Conservation (phyloP, 2,329 filamentous ascomycete genomes). For the Sporothrix phasma region DNA sequence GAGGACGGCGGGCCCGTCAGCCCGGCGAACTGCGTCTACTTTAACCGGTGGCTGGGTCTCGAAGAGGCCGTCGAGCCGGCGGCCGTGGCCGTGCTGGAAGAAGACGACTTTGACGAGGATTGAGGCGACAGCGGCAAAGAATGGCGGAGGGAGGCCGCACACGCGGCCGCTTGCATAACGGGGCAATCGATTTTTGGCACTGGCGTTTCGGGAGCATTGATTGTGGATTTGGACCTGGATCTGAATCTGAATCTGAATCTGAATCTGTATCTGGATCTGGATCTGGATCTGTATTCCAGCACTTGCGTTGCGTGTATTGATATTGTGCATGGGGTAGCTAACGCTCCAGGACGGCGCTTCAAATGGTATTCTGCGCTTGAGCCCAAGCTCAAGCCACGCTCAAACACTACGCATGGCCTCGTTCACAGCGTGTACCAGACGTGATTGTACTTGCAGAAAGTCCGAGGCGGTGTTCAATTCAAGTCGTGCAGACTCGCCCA, state of each 20-base stretch:
- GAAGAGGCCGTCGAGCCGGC: conserved; percentile 28
- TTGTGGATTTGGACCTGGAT: neutral
- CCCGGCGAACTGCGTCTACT: conserved; percentile 85
- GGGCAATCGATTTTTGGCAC: conserved; percentile 3
- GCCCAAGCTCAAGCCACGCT: neutral
- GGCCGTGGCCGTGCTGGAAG: conserved; percentile 11
- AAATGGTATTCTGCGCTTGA: neutral
- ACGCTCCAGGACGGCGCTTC: neutral
- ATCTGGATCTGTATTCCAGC: neutral
- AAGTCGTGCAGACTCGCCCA: neutral
- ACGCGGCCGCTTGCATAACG: conserved; percentile 9
- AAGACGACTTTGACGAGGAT: conserved; percentile 6
- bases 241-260: neutral
- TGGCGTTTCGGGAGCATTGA: conserved; percentile 7
- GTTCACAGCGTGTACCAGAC: neutral
- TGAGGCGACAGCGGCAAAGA: neutral
- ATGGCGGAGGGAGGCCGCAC: neutral
- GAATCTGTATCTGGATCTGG: neutral
- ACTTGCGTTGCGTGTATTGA: neutral
- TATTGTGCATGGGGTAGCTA: neutral
- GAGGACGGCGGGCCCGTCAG: conserved; percentile 84
- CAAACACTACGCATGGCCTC: neutral
- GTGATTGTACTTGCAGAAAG: conserved; percentile 1
- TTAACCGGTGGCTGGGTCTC: conserved; percentile 65
- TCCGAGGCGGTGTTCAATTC: conserved; percentile 1